Conservation (phyloP, 495 filamentous ascomycete species). For the Aspergillus bertholletiae region DNA sequence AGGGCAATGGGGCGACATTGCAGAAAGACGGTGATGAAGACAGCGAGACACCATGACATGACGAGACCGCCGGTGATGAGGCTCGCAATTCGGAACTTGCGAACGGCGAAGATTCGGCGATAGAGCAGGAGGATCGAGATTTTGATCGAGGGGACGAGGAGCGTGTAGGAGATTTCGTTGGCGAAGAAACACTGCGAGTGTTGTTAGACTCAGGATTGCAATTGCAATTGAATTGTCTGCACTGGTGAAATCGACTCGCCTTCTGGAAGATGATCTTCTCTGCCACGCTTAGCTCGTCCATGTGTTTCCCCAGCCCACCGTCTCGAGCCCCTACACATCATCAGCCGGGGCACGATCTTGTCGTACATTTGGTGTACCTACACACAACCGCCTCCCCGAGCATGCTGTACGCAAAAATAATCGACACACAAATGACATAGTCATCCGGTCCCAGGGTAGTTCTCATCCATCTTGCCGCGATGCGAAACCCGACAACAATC, state of each 20-base stretch:
- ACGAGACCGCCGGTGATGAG: slow-evolving; percentile 14
- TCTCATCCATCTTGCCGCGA: background rate
- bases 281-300: background rate
- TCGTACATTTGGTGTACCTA: background rate
- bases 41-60: slow-evolving; percentile 10
- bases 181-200: background rate
- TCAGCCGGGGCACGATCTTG: background rate
- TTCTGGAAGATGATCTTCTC: slow-evolving; percentile 1
- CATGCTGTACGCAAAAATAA: background rate
- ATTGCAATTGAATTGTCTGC: too few relatives aligned
- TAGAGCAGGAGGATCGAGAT: slow-evolving; percentile 15
- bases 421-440: background rate
- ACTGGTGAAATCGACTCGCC: background rate
- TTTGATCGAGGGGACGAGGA: slow-evolving; percentile 4
- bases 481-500: background rate
- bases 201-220: background rate
- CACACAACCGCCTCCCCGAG: background rate
- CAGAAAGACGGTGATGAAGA: slow-evolving; percentile 14
- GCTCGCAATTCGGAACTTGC: slow-evolving; percentile 13
- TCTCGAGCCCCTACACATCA: background rate
- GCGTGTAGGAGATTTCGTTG: background rate
- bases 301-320: background rate
- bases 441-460: background rate
- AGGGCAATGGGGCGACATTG: slow-evolving; percentile 30
- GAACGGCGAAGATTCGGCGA: slow-evolving; percentile 13